phyloP scores from a whole-genome alignment of 345 rosid species.

The Salix brachista region DNA sequence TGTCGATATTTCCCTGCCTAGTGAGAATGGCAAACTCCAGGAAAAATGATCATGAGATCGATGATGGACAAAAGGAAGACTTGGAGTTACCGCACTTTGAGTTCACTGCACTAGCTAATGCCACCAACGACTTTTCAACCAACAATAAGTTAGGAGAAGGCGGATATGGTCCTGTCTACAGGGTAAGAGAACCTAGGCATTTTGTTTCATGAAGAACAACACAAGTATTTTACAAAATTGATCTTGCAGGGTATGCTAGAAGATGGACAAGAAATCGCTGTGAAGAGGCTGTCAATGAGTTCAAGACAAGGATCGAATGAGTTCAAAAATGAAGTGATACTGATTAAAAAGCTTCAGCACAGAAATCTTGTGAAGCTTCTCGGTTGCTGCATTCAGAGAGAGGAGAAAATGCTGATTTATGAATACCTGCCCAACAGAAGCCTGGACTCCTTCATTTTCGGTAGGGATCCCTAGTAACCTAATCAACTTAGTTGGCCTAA shows the following conservation, averaged over 20 bases:
- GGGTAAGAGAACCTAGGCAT: background rate
- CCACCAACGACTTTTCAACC: constrained; percentile 37
- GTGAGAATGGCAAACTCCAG: background rate
- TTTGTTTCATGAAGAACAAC: background rate
- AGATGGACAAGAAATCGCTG: constrained; percentile 18
- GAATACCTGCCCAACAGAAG: constrained; percentile 35
- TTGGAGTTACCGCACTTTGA: background rate
- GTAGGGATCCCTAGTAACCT: background rate
- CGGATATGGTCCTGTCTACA: constrained; percentile 28
- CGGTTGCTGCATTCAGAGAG: constrained; percentile 32
- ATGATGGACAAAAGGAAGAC: background rate
- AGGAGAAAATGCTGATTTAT: constrained; percentile 31
- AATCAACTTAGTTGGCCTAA: background rate
- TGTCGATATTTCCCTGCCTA: too few species aligned
- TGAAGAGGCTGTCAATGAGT: constrained; percentile 8
- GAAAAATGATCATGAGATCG: background rate
- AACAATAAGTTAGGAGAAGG: constrained; percentile 46
- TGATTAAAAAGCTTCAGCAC: constrained; percentile 7
- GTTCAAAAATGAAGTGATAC: constrained; percentile 10
- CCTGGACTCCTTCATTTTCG: constrained; percentile 31
- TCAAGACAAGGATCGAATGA: constrained; percentile 15
- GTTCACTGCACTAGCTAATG: constrained; percentile 10
- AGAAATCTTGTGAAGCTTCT: constrained; percentile 18
- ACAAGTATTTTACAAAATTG: background rate
- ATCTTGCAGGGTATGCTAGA: background rate